Percentiles rank a stretch among this genome's conserved stretches.
Evolutionary conservation across 108 stramenopile genomes (phyloP).

Genomic region (Cyclotella cryptica): DNA sequence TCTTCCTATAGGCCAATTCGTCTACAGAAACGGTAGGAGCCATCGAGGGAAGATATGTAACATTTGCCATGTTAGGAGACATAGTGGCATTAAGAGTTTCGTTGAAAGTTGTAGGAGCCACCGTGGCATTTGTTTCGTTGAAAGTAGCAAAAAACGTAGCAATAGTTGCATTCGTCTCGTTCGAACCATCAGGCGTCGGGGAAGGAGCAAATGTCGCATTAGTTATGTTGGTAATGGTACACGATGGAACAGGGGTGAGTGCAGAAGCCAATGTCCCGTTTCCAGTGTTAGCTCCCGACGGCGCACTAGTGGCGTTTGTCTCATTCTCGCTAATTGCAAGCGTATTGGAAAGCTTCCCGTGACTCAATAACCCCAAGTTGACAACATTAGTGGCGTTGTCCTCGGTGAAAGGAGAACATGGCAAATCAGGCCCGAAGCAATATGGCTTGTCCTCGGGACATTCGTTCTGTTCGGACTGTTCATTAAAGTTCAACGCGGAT

Average conservation of each 20-base stretch:
- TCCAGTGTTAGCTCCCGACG: not conserved
- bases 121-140: slow-evolving; percentile 2
- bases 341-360: not conserved
- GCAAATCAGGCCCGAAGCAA: slow-evolving; percentile 33
- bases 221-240: not conserved
- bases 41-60: not conserved
- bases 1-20: not conserved
- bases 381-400: not conserved
- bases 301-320: slow-evolving; percentile 2
- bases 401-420: not conserved
- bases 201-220: not conserved
- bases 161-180: not conserved
- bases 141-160: not conserved
- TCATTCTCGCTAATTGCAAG: not conserved
- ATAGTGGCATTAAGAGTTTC: slow-evolving; percentile 6
- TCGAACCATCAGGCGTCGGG: not conserved
- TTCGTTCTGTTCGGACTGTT: slow-evolving; percentile 14
- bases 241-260: not conserved
- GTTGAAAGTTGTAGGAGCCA: slow-evolving; percentile 1
- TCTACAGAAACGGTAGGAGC: slow-evolving; percentile 3
- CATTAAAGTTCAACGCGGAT: slow-evolving; percentile 16
- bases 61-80: slow-evolving; percentile 7
- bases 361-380: slow-evolving; percentile 3
- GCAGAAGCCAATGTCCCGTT: slow-evolving; percentile 7
- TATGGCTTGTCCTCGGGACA: slow-evolving; percentile 37